Conservation (phyloP, 2,329 filamentous ascomycete genomes). For the Bipolaris gigantea region DNA sequence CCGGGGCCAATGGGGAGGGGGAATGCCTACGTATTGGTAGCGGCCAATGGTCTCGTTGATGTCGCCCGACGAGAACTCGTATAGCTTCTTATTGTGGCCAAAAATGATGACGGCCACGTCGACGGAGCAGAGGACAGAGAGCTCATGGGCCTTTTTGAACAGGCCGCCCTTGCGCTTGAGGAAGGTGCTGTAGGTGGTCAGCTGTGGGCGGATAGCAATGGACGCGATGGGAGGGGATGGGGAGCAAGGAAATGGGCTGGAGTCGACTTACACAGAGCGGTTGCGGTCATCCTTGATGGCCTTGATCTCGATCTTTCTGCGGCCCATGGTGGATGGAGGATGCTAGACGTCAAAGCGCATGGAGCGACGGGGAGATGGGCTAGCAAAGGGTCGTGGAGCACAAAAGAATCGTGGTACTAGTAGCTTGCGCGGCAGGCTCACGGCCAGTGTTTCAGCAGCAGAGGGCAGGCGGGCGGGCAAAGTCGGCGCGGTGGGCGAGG, state of each 20-base stretch:
- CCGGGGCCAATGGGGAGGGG: slow-evolving; percentile 6
- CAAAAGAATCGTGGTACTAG: slow-evolving; percentile 22
- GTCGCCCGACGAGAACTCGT: slow-evolving; percentile 93
- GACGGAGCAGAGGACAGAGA: slow-evolving; percentile 96
- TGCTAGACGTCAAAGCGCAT: slow-evolving; percentile 36
- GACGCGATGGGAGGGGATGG: slow-evolving; percentile 9
- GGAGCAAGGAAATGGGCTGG: not conserved
- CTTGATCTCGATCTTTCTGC: slow-evolving; percentile 99
- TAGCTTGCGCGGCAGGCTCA: slow-evolving; percentile 29
- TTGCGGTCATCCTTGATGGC: slow-evolving; percentile 98
- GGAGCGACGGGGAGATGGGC: slow-evolving; percentile 18
- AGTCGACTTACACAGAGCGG: slow-evolving; percentile 80
- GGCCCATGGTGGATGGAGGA: slow-evolving; percentile 67
- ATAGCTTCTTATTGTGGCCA: slow-evolving; percentile 97
- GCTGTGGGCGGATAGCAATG: slow-evolving; percentile 18
- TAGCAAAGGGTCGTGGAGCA: slow-evolving; percentile 26
- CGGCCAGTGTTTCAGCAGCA: slow-evolving; percentile 32
- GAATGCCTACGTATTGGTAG: slow-evolving; percentile 80
- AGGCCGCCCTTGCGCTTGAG: slow-evolving; percentile 97
- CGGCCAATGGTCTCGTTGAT: slow-evolving; percentile 87
- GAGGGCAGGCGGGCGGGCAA: slow-evolving; percentile 20
- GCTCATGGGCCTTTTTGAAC: slow-evolving; percentile 99
- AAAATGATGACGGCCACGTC: slow-evolving; percentile 99
- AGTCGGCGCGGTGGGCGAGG: slow-evolving; percentile 22
- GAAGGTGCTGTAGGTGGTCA: slow-evolving; percentile 71